Conservation (phyloP, 1,284 basidiomycete species). For the Golubevia pallescens region DNA sequence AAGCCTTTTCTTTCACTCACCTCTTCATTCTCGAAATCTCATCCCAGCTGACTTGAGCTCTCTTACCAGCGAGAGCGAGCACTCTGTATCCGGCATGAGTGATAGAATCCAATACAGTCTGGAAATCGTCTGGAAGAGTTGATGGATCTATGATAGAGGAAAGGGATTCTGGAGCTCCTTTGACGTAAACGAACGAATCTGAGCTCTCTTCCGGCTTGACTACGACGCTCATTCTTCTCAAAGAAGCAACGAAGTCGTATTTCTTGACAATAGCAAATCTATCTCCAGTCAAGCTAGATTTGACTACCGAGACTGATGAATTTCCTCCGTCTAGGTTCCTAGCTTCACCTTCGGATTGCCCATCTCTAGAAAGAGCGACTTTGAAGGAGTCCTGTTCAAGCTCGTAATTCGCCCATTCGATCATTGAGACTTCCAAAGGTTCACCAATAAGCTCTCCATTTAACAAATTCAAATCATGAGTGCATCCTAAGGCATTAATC, state of each 20-base stretch:
- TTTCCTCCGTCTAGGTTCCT: neutral
- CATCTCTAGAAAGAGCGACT: slow-evolving; percentile 13
- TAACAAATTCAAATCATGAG: slow-evolving; percentile 27
- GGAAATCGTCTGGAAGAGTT: slow-evolving; percentile 22
- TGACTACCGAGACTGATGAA: neutral
- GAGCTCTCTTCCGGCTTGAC: slow-evolving; percentile 8
- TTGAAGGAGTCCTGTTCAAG: slow-evolving; percentile 20
- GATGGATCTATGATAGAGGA: slow-evolving; percentile 7
- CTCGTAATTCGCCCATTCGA: slow-evolving; percentile 19
- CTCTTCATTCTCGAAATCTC: slow-evolving; percentile 7
- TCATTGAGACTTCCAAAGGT: slow-evolving; percentile 35
- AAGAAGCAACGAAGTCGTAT: slow-evolving; percentile 22
- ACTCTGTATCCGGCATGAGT: slow-evolving; percentile 27
- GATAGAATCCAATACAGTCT: slow-evolving; percentile 16
- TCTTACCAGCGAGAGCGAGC: slow-evolving; percentile 27
- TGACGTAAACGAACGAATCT: slow-evolving; percentile 17
- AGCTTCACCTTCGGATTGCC: neutral
- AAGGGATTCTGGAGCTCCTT: slow-evolving; percentile 31
- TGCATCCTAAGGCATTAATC: slow-evolving; percentile 15
- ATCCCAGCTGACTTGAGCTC: slow-evolving; percentile 13
- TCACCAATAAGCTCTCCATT: slow-evolving; percentile 27
- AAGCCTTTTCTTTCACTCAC: too few relatives aligned
- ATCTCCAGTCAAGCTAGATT: too few relatives aligned
- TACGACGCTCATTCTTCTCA: slow-evolving; percentile 34
- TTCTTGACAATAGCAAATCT: slow-evolving; percentile 18